phyloP scores from a whole-genome alignment of 768 basidiomycete species.

The Russula sp. region DNA sequence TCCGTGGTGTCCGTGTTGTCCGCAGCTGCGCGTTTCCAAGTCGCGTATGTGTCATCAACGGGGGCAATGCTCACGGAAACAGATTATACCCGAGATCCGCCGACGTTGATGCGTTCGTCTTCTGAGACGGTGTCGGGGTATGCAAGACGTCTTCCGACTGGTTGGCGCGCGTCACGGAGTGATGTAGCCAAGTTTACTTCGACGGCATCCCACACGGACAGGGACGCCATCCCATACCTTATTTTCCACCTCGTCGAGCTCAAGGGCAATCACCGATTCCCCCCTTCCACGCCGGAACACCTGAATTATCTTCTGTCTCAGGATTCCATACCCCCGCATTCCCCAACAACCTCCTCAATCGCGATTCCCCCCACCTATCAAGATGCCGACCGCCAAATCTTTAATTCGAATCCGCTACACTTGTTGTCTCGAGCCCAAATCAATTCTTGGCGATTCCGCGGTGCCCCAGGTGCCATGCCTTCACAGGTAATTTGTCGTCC shows the following conservation, averaged over 20 bases:
- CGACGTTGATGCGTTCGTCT: constrained; percentile 17
- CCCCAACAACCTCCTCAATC: constrained; percentile 31
- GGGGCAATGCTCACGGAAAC: constrained; percentile 43
- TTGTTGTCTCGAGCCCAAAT: constrained; percentile 60
- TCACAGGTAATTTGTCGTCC: constrained; percentile 20
- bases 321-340: constrained; percentile 21
- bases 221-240: constrained; percentile 17
- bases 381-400: constrained; percentile 49
- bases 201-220: neutral
- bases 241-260: constrained; percentile 20
- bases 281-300: neutral
- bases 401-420: constrained; percentile 58
- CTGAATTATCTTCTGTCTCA: neutral
- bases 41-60: constrained; percentile 54
- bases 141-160: constrained; percentile 47
- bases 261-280: neutral
- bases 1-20: constrained; percentile 24
- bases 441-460: constrained; percentile 43
- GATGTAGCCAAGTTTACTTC: constrained; percentile 23
- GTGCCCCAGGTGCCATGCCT: constrained; percentile 45
- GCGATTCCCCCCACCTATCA: constrained; percentile 13
- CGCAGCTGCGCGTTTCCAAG: constrained; percentile 48
- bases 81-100: constrained; percentile 29
- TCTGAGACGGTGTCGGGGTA: constrained; percentile 40
- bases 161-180: constrained; percentile 38